These are phyloP conservation scores for Vanderwaltozyma tropicalis DNA, from an alignment of 805 yeast genomes.

Conservation along the genomic window DNA sequence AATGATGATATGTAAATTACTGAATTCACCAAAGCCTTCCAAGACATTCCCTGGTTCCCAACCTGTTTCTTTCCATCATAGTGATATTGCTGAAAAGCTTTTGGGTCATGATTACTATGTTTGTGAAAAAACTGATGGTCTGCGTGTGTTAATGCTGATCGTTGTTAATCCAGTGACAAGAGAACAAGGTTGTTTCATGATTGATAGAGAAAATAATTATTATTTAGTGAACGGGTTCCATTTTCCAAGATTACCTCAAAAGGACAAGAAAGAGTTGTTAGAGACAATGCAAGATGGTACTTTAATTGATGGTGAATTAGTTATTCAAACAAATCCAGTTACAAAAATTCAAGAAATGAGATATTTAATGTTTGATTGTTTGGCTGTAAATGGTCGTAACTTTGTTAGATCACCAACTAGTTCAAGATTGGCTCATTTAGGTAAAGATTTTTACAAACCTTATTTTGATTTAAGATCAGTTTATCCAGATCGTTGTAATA, in stretches of 20 bases:
- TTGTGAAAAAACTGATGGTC: conserved; percentile 93
- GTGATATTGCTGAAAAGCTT: conserved; percentile 56
- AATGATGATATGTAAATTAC: conserved; percentile 52
- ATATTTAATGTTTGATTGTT: conserved; percentile 83
- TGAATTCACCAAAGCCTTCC: conserved; percentile 42
- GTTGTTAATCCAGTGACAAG: conserved; percentile 53
- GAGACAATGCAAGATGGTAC: conserved; percentile 73
- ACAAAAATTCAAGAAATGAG: conserved; percentile 55
- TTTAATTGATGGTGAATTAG: conserved; percentile 88
- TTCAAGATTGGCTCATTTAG: conserved; percentile 78
- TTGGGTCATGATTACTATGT: conserved; percentile 73
- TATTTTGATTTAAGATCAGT: conserved; percentile 56
- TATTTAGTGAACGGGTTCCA: conserved; percentile 73
- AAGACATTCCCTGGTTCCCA: conserved; percentile 80
- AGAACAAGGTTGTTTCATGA: conserved; percentile 81
- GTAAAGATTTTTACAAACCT: conserved; percentile 73
- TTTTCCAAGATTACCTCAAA: conserved; percentile 49
- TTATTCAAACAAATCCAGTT: conserved; percentile 48
- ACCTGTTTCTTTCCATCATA: conserved; percentile 80
- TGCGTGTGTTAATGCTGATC: conserved; percentile 68
- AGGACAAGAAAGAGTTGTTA: conserved; percentile 24
- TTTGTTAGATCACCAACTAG: conserved; percentile 63
- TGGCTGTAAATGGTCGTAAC: conserved; percentile 68
- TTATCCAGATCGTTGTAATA: conserved; percentile 62
- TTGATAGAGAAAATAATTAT: conserved; percentile 83